Percentiles rank a stretch among this genome's conserved stretches.
phyloP scores from a whole-genome alignment of 768 basidiomycete genomes.

The Astraeus odoratus region DNA sequence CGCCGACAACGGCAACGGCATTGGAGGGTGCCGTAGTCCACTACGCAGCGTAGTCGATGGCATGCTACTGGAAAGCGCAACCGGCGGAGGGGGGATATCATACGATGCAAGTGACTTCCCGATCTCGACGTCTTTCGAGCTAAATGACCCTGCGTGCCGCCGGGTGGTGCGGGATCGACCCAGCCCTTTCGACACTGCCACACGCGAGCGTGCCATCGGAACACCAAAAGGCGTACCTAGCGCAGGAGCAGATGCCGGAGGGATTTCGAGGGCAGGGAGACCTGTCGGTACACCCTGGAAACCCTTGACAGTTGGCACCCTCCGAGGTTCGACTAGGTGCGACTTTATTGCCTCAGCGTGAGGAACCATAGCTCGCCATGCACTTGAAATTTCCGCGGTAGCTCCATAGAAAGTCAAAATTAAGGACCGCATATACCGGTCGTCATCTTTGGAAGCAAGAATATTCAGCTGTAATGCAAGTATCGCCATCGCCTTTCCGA shows the following conservation, averaged over 20 bases:
- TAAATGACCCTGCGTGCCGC: constrained; percentile 93
- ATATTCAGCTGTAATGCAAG: constrained; percentile 75
- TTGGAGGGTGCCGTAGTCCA: constrained; percentile 42
- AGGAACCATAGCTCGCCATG: constrained; percentile 76
- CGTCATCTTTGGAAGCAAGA: constrained; percentile 67
- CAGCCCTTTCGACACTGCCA: constrained; percentile 18
- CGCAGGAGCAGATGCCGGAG: constrained; percentile 22
- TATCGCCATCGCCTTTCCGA: constrained; percentile 83
- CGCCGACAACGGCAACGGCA: constrained; percentile 28
- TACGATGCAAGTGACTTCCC: constrained; percentile 75
- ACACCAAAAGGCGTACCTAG: constrained; percentile 17
- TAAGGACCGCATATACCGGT: constrained; percentile 83
- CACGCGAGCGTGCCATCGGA: constrained; percentile 26
- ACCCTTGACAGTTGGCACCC: constrained; percentile 27
- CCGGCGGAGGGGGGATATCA: constrained; percentile 28
- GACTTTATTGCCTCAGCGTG: constrained; percentile 66
- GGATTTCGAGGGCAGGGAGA: constrained; percentile 17
- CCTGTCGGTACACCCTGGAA: constrained; percentile 24
- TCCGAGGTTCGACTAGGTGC: constrained; percentile 43
- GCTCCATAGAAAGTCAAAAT: constrained; percentile 85
- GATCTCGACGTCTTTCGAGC: constrained; percentile 84
- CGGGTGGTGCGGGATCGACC: constrained; percentile 53
- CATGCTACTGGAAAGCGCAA: constrained; percentile 20
- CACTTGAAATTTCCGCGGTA: constrained; percentile 76
- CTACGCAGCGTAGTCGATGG: constrained; percentile 36